Conservation (phyloP, 495 filamentous ascomycete species). For the Penicillium subrubescens region DNA sequence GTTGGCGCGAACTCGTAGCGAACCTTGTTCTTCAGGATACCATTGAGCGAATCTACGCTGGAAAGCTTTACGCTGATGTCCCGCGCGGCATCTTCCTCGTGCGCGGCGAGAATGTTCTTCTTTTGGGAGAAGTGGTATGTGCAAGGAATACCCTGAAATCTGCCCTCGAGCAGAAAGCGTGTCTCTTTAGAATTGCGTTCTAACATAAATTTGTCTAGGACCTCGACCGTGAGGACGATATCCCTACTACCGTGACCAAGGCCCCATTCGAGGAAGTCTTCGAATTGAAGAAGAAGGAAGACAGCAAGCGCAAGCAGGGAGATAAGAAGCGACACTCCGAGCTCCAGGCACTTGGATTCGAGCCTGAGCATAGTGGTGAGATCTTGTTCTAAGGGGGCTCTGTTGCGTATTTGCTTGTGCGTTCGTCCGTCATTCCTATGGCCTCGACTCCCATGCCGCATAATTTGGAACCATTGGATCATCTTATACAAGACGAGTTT, state of each 20-base stretch:
- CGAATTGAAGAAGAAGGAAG: slow-evolving; percentile 68
- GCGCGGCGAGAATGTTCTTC: slow-evolving; percentile 87
- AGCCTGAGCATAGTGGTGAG: slow-evolving; percentile 81
- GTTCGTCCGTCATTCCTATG: neutral
- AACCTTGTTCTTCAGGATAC: slow-evolving; percentile 94
- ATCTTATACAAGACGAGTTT: neutral
- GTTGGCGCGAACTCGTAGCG: slow-evolving; percentile 52
- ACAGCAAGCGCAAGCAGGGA: slow-evolving; percentile 63
- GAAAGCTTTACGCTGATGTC: slow-evolving; percentile 75
- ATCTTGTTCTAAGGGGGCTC: slow-evolving; percentile 57
- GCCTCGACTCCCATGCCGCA: neutral
- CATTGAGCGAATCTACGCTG: slow-evolving; percentile 79
- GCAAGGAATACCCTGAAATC: neutral
- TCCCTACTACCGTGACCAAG: slow-evolving; percentile 68
- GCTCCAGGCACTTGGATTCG: slow-evolving; percentile 77
- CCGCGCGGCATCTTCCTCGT: slow-evolving; percentile 83
- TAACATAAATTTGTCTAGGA: slow-evolving; percentile 53
- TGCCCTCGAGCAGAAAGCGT: neutral
- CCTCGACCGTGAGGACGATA: slow-evolving; percentile 89
- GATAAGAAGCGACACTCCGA: slow-evolving; percentile 72
- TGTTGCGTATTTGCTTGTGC: slow-evolving; percentile 5
- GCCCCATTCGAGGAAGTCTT: slow-evolving; percentile 71
- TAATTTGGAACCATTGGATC: neutral
- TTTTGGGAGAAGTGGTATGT: slow-evolving; percentile 86
- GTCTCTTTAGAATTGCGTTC: slow-evolving; percentile 2